Evolutionary conservation across 768 basidiomycete species (phyloP), one percentile per base, ranked within the genome.

Genomic region (Lactifluus hygrophoroides): DNA sequence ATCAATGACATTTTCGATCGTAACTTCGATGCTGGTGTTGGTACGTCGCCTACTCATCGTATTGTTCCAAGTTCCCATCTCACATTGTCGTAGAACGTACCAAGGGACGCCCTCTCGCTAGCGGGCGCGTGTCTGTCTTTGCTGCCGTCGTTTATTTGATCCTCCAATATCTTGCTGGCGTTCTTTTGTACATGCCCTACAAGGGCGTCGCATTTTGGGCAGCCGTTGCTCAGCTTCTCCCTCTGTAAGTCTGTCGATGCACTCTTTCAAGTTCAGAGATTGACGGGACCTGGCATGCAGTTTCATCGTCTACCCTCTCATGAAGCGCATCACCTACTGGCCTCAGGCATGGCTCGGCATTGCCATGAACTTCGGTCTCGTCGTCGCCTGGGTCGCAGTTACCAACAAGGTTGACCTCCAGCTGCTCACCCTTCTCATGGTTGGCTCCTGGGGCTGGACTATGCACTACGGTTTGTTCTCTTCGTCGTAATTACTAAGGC

Each of bases 331-430:
- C 40, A 84, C 82, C 0, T 69, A 82, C 61, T 84, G 81, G 81
- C 82, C 82, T 0, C 82, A 84, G 63, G 80, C 80, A 0, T 82
- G 80, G 80, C 75, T 84, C 2, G 81, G 82, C 25, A 60, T 64
- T 51, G 56, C 61, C 19, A 81, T 81, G 77, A 81, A 79, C 62
- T 79, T 80, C 35, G 76, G 80, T 8, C 54, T 79, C 54, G 66
- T 77, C 30, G 76, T 79, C 3, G 70, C 78, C 1, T 82, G 78
- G 79, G 69, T 77, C n/a, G 69, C 76, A 0, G 66, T 71, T n/a
- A 74, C 74, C 10, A 69, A 70, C 17, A 48, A 54, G 10, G 40
- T 76, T 23, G 64, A 80, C 48, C 32, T 43, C 27, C 34, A 43
- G 11, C 27, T 65, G 3, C 51, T 66, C 32, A 45, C 58, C 14